Evolutionary conservation across 129 eudicot species (phyloP).

Genomic region (Deinandra increscens): DNA sequence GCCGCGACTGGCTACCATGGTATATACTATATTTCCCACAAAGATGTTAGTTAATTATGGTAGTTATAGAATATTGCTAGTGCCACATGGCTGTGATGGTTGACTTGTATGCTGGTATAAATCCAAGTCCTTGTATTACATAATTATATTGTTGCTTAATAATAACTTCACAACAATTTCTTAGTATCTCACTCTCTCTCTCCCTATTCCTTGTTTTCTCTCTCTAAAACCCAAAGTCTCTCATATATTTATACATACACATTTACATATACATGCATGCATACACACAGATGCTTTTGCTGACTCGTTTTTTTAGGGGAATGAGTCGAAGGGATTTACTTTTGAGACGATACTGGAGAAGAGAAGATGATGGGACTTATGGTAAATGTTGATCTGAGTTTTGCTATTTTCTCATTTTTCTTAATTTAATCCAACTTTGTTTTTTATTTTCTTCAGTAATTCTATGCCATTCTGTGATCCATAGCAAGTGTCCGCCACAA

Average conservation of each 20-base stretch:
- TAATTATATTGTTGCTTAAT: background rate
- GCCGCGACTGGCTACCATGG: conserved; percentile 85
- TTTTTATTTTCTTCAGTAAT: conserved; percentile 57
- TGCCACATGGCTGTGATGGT: background rate
- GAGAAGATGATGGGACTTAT: conserved; percentile 90
- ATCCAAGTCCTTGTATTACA: background rate
- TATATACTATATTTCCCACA: conserved; percentile 2
- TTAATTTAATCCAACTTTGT: background rate
- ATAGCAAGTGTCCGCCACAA: conserved; percentile 76
- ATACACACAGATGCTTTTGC: background rate
- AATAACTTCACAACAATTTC: background rate
- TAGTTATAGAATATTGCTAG: background rate
- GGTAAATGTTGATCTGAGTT: conserved; percentile 38
- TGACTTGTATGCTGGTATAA: background rate
- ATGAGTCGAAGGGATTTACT: conserved; percentile 73
- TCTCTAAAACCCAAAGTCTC: too few relatives aligned
- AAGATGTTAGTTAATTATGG: background rate
- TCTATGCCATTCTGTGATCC: conserved; percentile 79
- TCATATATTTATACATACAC: background rate
- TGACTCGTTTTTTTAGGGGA: conserved; percentile 51
- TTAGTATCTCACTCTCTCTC: too few relatives aligned
- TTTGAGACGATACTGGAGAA: conserved; percentile 88
- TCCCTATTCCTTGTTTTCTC: too few relatives aligned
- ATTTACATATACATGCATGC: background rate
- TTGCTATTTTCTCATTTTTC: background rate